phyloP scores from a whole-genome alignment of 208 protist species.

The Trypanosoma lewisi region DNA sequence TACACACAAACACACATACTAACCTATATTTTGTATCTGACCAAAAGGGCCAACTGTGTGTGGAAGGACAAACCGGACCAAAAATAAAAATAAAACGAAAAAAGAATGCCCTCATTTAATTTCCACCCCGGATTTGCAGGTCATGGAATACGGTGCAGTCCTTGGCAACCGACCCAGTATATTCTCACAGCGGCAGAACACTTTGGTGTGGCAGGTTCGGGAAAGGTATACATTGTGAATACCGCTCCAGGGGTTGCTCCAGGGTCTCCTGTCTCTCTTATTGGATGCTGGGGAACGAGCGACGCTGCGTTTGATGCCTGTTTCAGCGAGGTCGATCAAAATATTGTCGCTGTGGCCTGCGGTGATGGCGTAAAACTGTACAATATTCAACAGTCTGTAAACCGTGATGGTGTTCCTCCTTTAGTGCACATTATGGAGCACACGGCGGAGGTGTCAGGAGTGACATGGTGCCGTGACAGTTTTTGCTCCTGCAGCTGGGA shows the following conservation, averaged over 20 bases:
- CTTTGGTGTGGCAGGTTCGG: slow-evolving; percentile 83
- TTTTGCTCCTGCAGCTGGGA: slow-evolving; percentile 89
- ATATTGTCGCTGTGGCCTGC: slow-evolving; percentile 77
- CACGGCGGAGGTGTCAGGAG: slow-evolving; percentile 79
- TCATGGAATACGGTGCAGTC: slow-evolving; percentile 79
- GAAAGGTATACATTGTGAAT: slow-evolving; percentile 90
- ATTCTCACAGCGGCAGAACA: slow-evolving; percentile 74
- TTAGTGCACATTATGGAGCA: slow-evolving; percentile 76
- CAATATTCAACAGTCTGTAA: slow-evolving; percentile 64
- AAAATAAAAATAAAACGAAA: not conserved
- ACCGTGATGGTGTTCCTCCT: slow-evolving; percentile 76
- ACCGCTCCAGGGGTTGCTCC: slow-evolving; percentile 45
- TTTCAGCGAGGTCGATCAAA: slow-evolving; percentile 79
- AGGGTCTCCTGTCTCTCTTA: slow-evolving; percentile 48
- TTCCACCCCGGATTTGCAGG: slow-evolving; percentile 85
- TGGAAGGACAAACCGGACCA: not conserved
- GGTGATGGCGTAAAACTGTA: slow-evolving; percentile 90
- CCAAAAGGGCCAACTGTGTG: not conserved
- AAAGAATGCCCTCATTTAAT: slow-evolving; percentile 81
- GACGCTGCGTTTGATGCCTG: slow-evolving; percentile 86
- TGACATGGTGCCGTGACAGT: slow-evolving; percentile 75
- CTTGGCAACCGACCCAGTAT: slow-evolving; percentile 79
- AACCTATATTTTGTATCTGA: not conserved
- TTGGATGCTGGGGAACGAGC: slow-evolving; percentile 81
- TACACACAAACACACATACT: not conserved